phyloP scores from a whole-genome alignment of 371 early-diverging fungal genomes.

The Syncephalastrum monosporum region DNA sequence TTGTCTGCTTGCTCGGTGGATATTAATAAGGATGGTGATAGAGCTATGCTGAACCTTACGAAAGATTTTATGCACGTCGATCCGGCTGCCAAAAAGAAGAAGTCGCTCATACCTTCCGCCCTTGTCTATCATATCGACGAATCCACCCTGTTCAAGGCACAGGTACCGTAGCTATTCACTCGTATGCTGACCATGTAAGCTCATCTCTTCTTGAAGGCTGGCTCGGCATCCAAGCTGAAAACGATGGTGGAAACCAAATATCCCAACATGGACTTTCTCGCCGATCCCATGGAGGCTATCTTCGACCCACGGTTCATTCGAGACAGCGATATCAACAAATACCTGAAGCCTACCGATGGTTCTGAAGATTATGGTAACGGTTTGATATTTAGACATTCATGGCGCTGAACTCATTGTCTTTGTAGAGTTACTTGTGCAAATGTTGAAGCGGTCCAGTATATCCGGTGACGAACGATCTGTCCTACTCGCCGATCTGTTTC shows the following conservation, averaged over 20 bases:
- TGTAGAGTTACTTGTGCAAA: constrained; percentile 26
- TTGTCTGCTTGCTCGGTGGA: not conserved
- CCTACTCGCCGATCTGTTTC: constrained; percentile 28
- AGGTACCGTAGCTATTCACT: constrained; percentile 16
- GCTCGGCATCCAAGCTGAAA: constrained; percentile 15
- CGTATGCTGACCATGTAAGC: too few species aligned
- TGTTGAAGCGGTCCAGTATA: constrained; percentile 11
- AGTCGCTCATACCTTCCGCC: constrained; percentile 51
- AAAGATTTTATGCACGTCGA: constrained; percentile 55
- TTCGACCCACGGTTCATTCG: constrained; percentile 26
- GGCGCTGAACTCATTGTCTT: not conserved
- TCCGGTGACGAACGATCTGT: constrained; percentile 17
- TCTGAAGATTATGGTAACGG: constrained; percentile 11
- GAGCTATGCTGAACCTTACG: constrained; percentile 60
- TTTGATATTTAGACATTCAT: not conserved
- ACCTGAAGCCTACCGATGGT: constrained; percentile 19
- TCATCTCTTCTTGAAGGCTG: too few species aligned
- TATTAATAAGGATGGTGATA: constrained; percentile 11
- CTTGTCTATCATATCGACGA: constrained; percentile 79
- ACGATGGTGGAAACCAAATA: constrained; percentile 33
- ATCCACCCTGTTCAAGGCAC: constrained; percentile 51
- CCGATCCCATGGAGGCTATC: constrained; percentile 31
- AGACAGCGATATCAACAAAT: constrained; percentile 16
- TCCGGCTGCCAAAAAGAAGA: constrained; percentile 50
- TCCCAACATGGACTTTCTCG: constrained; percentile 22